Evolutionary conservation across 495 filamentous ascomycete genomes (phyloP).

Genomic region (Chaetomidium leptoderma): DNA sequence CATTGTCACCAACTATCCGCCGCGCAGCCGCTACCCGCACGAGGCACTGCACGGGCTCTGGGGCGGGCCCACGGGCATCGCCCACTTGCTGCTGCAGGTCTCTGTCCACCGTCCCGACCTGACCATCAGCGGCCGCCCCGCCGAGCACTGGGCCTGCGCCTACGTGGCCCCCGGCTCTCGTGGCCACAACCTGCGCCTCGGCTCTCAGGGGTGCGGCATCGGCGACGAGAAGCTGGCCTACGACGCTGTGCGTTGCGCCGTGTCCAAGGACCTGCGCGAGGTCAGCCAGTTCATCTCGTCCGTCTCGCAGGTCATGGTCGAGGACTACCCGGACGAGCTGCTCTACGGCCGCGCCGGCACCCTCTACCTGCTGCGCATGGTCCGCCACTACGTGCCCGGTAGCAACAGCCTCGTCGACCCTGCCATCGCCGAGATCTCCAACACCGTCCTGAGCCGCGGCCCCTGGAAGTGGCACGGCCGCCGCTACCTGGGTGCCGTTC

Average conservation of each 20-base stretch:
- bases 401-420: conserved; percentile 30
- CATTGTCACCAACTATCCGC: conserved; percentile 32
- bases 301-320: conserved; percentile 34
- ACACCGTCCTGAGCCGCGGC: conserved; percentile 34
- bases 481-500: conserved; percentile 56
- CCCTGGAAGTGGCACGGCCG: conserved; percentile 58
- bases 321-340: conserved; percentile 46
- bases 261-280: conserved; percentile 41
- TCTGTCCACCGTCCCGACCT: conserved; percentile 46
- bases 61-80: conserved; percentile 56
- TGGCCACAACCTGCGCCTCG: conserved; percentile 32
- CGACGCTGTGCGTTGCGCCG: conserved; percentile 48
- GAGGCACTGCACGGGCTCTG: conserved; percentile 47
- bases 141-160: conserved; percentile 46
- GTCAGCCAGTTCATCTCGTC: conserved; percentile 43
- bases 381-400: conserved; percentile 29
- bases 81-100: conserved; percentile 54
- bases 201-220: conserved; percentile 47
- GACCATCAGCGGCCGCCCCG: conserved; percentile 39
- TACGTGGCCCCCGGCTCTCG: conserved; percentile 43
- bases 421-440: conserved; percentile 36
- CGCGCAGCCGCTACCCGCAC: conserved; percentile 26
- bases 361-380: conserved; percentile 55
- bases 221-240: conserved; percentile 52
- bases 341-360: conserved; percentile 59